Conservation (phyloP, 352 stramenopile species). For the Globisporangium spiculum region DNA sequence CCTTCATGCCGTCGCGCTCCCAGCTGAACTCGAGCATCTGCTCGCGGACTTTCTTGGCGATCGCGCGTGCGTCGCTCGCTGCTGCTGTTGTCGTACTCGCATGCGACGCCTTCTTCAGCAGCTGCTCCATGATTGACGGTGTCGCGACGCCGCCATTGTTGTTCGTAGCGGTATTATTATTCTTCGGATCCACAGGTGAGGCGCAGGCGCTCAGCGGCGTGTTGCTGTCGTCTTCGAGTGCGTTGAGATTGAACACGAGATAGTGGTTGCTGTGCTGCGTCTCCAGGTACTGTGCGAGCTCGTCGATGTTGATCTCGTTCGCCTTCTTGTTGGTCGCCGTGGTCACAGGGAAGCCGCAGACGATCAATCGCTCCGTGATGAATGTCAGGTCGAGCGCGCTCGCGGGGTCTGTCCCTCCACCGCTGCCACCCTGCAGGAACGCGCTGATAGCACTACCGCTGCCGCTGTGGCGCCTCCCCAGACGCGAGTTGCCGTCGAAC, state of each 20-base stretch:
- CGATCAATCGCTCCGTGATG: constrained; percentile 65
- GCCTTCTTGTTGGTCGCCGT: constrained; percentile 65
- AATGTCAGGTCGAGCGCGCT: constrained; percentile 65
- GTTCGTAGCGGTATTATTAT: neutral
- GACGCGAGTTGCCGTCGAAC: constrained; percentile 40
- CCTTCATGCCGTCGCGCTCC: constrained; percentile 80
- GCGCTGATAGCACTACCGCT: constrained; percentile 20
- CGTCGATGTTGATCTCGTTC: constrained; percentile 69
- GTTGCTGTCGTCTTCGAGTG: constrained; percentile 31
- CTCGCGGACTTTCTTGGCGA: constrained; percentile 60
- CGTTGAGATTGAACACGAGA: constrained; percentile 81
- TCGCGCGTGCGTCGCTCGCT: constrained; percentile 7
- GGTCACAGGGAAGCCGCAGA: constrained; percentile 52
- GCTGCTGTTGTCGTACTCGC: neutral
- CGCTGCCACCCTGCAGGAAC: constrained; percentile 9
- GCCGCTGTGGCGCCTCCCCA: constrained; percentile 33
- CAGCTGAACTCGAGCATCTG: constrained; percentile 86
- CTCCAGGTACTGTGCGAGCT: constrained; percentile 65
- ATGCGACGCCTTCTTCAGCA: constrained; percentile 7
- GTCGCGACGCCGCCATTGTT: neutral
- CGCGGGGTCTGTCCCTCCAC: constrained; percentile 28
- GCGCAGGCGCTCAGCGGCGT: neutral
- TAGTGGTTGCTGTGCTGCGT: constrained; percentile 53
- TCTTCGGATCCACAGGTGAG: neutral
- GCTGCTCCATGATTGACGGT: constrained; percentile 16